Conservation (phyloP, 2,329 filamentous ascomycete genomes). For the Alternaria rosae region DNA sequence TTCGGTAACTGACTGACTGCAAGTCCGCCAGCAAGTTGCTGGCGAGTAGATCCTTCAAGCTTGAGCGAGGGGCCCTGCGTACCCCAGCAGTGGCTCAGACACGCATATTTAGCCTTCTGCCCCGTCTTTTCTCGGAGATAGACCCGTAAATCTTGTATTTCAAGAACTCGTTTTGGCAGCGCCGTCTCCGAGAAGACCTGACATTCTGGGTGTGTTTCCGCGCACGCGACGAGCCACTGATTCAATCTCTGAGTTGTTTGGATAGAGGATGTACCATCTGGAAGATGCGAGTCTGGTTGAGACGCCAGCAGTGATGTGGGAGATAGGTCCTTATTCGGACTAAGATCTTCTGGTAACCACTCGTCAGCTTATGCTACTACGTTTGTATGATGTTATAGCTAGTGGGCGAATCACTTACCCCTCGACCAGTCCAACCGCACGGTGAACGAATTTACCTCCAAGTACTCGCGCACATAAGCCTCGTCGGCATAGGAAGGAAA, state of each 20-base stretch:
- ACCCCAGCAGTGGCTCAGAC: background rate
- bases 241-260: background rate
- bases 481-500: background rate
- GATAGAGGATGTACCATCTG: background rate
- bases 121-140: background rate
- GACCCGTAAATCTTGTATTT: rapidly evolving
- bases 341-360: background rate
- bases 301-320: background rate
- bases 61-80: background rate
- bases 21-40: background rate
- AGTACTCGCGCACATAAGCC: background rate
- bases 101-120: background rate
- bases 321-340: background rate
- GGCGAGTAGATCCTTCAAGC: background rate
- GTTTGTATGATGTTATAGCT: background rate
- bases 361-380: background rate
- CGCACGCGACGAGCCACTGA: background rate
- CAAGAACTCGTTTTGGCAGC: background rate
- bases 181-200: background rate
- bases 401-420: background rate
- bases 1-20: background rate
- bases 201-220: background rate
- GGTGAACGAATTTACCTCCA: rapidly evolving
- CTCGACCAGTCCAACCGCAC: background rate
- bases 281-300: background rate